A percentile compares a stretch with the other conserved stretches of the same genome.
phyloP scores from a whole-genome alignment of 495 filamentous ascomycete species.

The Hypoxylon subgilvum region DNA sequence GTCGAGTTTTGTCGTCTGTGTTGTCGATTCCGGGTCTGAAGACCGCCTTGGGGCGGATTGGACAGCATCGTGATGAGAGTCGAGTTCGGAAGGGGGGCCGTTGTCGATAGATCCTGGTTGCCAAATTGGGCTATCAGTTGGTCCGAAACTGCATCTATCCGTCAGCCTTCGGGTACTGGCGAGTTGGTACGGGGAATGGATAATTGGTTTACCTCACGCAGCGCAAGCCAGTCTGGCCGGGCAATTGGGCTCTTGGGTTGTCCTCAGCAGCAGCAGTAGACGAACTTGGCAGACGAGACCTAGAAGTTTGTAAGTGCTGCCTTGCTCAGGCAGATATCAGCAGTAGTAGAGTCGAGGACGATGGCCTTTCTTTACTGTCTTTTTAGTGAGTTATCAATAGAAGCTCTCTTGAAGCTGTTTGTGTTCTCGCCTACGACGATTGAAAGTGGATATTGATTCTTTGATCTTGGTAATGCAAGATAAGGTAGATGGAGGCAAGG shows the following conservation, averaged over 20 bases:
- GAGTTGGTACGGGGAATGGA: not conserved
- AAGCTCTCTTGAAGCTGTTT: constrained; percentile 16
- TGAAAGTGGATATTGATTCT: constrained; percentile 35
- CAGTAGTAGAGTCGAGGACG: constrained; percentile 10
- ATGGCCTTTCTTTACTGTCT: constrained; percentile 12
- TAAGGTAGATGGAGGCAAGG: constrained; percentile 35
- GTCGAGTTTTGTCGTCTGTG: constrained; percentile 91
- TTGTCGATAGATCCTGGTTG: constrained; percentile 55
- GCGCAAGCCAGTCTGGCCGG: constrained; percentile 73
- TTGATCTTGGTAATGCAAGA: constrained; percentile 37
- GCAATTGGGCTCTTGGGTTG: constrained; percentile 49
- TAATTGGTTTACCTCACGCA: constrained; percentile 68
- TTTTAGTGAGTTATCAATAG: constrained; percentile 7
- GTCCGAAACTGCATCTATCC: constrained; percentile 58
- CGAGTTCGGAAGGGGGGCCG: constrained; percentile 60
- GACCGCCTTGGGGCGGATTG: constrained; percentile 63
- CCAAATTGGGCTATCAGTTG: constrained; percentile 53
- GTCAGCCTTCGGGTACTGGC: constrained; percentile 23
- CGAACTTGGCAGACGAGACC: constrained; percentile 46
- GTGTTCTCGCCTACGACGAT: constrained; percentile 18
- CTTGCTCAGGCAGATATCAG: constrained; percentile 28
- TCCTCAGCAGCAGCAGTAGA: constrained; percentile 51
- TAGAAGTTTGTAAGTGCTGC: constrained; percentile 37
- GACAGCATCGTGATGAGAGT: constrained; percentile 77
- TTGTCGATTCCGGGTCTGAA: constrained; percentile 72